Evolutionary conservation across 371 early-diverging fungal species (phyloP), one percentile per base, ranked within the genome.

Genomic region (Syncephalastrum sp.): DNA sequence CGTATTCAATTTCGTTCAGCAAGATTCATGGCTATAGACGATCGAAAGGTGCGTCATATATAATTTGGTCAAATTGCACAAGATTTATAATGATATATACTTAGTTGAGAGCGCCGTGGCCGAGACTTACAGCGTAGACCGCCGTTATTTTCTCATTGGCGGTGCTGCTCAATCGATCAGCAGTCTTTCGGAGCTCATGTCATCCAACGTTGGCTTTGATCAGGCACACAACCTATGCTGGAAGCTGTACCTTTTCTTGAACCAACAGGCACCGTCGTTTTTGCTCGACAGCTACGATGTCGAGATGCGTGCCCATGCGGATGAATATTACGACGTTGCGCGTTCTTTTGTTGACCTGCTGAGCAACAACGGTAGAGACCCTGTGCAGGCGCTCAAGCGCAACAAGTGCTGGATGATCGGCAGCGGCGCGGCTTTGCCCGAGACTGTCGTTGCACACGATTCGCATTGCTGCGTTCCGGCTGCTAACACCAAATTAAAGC

Each of bases 211-310:
- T 1, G 63, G 63, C 23, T 47, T 72, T 8, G 73, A 72, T 42
- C 69, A 67, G 42, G 65, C 66, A 5, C 67, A 65, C 23, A 76
- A 72, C 41, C 25, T 76, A 7, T 68, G 71, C 16, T 76, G 77
- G 77, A 76, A 76, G 55, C 47, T 76, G 23, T 60, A 56, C 15
- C 49, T 72, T 4, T 51, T 50, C 42, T 46, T 68, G 23, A 56
- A 53, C 6, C 51, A 65, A 1, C 56, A 63, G 50, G 71, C 75
- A 3, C 62, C 63, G 0, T 58, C 74, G 3, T 25, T 47, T 14
- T 17, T 74, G 15, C 38, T 70, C 3, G 69, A 71, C 19, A 74
- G 71, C 1, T 67, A 56, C 51, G 63, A 70, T 14, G 23, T 15
- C 25, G 75, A 74, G 48, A 42, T 59, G 1, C 27, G 48, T 10